phyloP scores from a whole-genome alignment of 306 rosid species.

The Vigna unguiculata region DNA sequence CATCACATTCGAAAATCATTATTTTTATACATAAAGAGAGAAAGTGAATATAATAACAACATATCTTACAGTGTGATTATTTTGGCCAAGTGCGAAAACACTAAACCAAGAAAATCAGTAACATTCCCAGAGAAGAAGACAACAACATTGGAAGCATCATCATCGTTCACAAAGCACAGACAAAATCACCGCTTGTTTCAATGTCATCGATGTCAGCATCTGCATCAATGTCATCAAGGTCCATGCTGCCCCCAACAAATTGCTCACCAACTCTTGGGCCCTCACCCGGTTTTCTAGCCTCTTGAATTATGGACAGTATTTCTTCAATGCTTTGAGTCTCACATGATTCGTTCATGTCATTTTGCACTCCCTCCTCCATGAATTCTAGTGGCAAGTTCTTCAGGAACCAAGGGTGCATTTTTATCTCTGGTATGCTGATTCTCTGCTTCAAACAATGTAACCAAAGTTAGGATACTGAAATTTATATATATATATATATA shows the following conservation, averaged over 20 bases:
- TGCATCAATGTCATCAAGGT: constrained; percentile 80
- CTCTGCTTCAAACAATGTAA: constrained; percentile 54
- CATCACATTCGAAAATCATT: not conserved
- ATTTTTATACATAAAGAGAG: not conserved
- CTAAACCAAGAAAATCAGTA: constrained; percentile 14
- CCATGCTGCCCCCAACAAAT: constrained; percentile 82
- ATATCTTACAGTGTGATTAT: not conserved
- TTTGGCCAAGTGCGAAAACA: constrained; percentile 32
- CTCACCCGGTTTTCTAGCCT: constrained; percentile 66
- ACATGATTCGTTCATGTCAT: constrained; percentile 42
- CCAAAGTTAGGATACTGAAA: no score
- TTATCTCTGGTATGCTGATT: constrained; percentile 85
- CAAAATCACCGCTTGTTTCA: constrained; percentile 94
- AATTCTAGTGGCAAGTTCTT: constrained; percentile 79
- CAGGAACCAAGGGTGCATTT: constrained; percentile 80
- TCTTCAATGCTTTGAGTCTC: constrained; percentile 66
- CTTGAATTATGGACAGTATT: constrained; percentile 73
- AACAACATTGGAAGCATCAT: not conserved
- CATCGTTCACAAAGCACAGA: constrained; percentile 62
- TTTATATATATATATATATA: no score
- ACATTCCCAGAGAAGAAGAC: constrained; percentile 42
- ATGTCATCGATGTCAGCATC: constrained; percentile 87
- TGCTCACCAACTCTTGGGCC: constrained; percentile 66
- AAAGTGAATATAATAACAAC: constrained; percentile 3
- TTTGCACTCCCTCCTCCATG: constrained; percentile 56